A percentile compares a stretch with the other conserved stretches of the same genome.
These are phyloP conservation scores for Laburnicola sp. DNA, from an alignment of 2,329 filamentous ascomycete genomes.

Conservation along the genomic window DNA sequence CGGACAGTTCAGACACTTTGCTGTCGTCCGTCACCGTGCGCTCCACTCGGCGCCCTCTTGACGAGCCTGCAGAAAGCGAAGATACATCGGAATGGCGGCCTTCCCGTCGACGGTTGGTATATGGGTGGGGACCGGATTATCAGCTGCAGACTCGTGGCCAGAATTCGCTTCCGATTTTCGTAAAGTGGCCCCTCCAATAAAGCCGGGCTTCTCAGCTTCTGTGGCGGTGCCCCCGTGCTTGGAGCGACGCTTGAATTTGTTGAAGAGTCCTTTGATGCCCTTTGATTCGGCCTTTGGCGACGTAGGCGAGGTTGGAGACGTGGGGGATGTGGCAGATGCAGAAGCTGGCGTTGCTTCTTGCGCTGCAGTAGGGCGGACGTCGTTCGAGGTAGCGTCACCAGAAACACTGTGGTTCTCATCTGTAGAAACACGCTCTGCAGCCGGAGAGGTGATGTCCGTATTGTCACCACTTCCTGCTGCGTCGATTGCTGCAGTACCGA, in stretches of 20 bases:
- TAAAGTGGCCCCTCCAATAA: slow-evolving; percentile 51
- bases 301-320: slow-evolving; percentile 32
- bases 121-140: slow-evolving; percentile 16
- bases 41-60: slow-evolving; percentile 23
- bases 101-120: slow-evolving; percentile 11
- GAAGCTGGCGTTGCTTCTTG: neutral
- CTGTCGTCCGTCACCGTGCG: neutral
- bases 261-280: slow-evolving; percentile 43
- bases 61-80: slow-evolving; percentile 34
- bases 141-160: slow-evolving; percentile 5
- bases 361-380: slow-evolving; percentile 1
- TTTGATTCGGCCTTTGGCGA: slow-evolving; percentile 31
- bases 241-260: slow-evolving; percentile 46
- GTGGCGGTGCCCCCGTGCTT: slow-evolving; percentile 33
- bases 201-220: slow-evolving; percentile 35
- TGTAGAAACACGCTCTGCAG: slow-evolving; percentile 2
- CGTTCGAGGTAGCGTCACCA: slow-evolving; percentile 18
- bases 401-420: slow-evolving; percentile 26
- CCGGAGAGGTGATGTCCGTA: slow-evolving; percentile 10
- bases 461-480: slow-evolving; percentile 29
- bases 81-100: slow-evolving; percentile 39
- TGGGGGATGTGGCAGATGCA: slow-evolving; percentile 16
- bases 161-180: slow-evolving; percentile 23
- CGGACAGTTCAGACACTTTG: slow-evolving; percentile 30
- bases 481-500: slow-evolving; percentile 47